Percentiles rank a stretch among this genome's conserved stretches.
Conservation (phyloP, 768 basidiomycete species). For the Strobilomyces confusus region DNA sequence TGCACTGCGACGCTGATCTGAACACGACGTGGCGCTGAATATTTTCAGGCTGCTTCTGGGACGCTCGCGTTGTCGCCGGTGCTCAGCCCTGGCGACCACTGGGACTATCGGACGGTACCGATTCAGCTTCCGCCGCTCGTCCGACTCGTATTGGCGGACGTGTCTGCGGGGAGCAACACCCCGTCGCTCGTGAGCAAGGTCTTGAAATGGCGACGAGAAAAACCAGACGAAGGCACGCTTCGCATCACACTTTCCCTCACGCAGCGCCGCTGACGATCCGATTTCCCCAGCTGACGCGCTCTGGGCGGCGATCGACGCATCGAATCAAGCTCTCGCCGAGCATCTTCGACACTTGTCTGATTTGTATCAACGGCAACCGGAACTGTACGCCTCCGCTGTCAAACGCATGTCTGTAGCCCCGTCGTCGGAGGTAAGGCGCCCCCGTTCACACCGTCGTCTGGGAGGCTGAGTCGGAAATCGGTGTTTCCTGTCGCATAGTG, state of each 20-base stretch:
- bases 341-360: conserved; percentile 50
- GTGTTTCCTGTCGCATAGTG: conserved; percentile 38
- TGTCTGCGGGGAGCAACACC: conserved; percentile 94
- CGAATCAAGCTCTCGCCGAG: conserved; percentile 57
- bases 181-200: conserved; percentile 92
- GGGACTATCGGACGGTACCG: conserved; percentile 67
- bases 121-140: conserved; percentile 84
- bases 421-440: conserved; percentile 44
- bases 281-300: conserved; percentile 48
- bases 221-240: conserved; percentile 50
- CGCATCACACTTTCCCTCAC: background rate
- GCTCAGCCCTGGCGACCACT: conserved; percentile 52
- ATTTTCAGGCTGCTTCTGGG: conserved; percentile 12
- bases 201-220: conserved; percentile 77
- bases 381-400: conserved; percentile 51
- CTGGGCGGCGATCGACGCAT: conserved; percentile 60
- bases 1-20: too few species aligned
- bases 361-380: conserved; percentile 44
- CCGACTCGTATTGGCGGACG: conserved; percentile 88
- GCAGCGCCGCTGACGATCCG: background rate
- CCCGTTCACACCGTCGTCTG: background rate
- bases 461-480: background rate
- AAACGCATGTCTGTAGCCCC: conserved; percentile 61
- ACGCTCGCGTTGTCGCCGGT: conserved; percentile 42
- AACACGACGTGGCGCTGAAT: background rate